phyloP scores from a whole-genome alignment of 352 stramenopile species.

The Phytophthora agathidicida region DNA sequence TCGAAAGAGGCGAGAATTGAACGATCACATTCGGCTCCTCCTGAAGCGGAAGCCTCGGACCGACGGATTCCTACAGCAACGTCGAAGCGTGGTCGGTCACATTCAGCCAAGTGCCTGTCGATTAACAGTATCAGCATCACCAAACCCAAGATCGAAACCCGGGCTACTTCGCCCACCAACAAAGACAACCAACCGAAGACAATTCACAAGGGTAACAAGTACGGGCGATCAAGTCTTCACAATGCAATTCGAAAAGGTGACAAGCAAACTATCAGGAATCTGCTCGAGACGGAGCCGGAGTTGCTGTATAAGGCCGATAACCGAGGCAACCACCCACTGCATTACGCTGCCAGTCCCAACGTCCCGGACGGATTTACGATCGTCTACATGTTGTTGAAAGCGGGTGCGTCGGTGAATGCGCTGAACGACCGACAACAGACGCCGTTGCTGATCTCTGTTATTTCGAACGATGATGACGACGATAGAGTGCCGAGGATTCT shows the following conservation, averaged over 20 bases:
- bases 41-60: slow-evolving; percentile 26
- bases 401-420: slow-evolving; percentile 55
- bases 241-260: slow-evolving; percentile 61
- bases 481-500: slow-evolving; percentile 54
- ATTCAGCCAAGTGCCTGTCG: slow-evolving; percentile 28
- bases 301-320: slow-evolving; percentile 45
- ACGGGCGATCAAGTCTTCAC: slow-evolving; percentile 51
- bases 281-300: slow-evolving; percentile 44
- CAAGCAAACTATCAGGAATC: slow-evolving; percentile 32
- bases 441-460: slow-evolving; percentile 57
- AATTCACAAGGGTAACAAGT: slow-evolving; percentile 35
- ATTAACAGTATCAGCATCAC: slow-evolving; percentile 6
- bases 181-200: background rate
- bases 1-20: slow-evolving; percentile 22
- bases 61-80: slow-evolving; percentile 7
- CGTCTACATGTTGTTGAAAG: slow-evolving; percentile 54
- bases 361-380: slow-evolving; percentile 39
- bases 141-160: slow-evolving; percentile 7
- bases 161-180: background rate
- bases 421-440: slow-evolving; percentile 59
- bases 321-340: slow-evolving; percentile 63
- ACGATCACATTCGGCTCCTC: slow-evolving; percentile 34
- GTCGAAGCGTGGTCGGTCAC: slow-evolving; percentile 14
- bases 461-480: slow-evolving; percentile 57
- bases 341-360: slow-evolving; percentile 57